Evolutionary conservation across 169 alveolate species (phyloP).

Genomic region (Eimeria maxima): DNA sequence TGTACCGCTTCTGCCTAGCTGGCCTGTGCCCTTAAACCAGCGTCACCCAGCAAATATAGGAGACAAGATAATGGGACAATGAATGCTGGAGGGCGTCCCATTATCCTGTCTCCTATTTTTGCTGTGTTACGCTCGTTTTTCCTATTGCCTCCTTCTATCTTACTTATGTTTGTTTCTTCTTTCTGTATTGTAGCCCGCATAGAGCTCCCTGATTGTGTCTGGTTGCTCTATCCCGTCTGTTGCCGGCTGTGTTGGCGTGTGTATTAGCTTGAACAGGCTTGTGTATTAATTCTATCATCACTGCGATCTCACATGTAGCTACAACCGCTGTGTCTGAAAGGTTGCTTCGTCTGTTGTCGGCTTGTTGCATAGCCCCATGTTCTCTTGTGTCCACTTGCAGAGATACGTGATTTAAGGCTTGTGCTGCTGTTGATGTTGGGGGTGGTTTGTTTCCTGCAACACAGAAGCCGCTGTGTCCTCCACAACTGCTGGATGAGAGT

Average conservation of each 20-base stretch:
- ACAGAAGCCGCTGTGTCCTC: constrained; percentile 53
- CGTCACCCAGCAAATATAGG: too few species aligned
- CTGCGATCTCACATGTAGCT: not conserved
- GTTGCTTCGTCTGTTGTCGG: not conserved
- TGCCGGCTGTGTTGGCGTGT: not conserved
- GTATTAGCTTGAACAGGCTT: not conserved
- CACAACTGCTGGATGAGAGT: not conserved
- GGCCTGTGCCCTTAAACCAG: not conserved
- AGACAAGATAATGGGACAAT: too few species aligned
- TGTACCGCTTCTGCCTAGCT: not conserved
- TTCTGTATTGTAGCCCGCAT: not conserved
- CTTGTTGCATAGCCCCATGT: not conserved
- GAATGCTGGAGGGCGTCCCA: not conserved
- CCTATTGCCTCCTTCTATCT: not conserved
- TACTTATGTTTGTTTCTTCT: not conserved
- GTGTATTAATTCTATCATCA: not conserved
- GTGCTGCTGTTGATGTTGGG: not conserved
- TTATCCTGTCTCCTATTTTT: not conserved
- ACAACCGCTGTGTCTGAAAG: not conserved
- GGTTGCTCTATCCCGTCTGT: not conserved
- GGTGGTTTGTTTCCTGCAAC: not conserved
- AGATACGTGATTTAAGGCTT: not conserved
- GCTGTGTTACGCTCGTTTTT: not conserved
- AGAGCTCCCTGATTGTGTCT: not conserved
- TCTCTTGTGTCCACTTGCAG: not conserved